Conservation (phyloP, 495 filamentous ascomycete species). For the Penicillium atrosanguineum region DNA sequence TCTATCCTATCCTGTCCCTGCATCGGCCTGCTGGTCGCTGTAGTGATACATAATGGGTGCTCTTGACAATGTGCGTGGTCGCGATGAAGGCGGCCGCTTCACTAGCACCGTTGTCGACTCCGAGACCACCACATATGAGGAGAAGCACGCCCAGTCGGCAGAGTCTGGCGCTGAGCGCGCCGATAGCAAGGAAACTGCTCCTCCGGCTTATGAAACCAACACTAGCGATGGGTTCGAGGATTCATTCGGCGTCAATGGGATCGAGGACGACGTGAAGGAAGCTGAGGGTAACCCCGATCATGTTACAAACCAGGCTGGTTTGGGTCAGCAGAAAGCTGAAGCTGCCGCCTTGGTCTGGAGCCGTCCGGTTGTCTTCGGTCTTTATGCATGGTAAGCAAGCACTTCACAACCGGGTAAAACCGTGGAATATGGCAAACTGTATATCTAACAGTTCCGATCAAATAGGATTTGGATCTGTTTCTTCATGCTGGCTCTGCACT, state of each 20-base stretch:
- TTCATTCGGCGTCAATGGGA: slow-evolving; percentile 10
- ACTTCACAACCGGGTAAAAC: background rate
- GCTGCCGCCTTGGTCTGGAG: slow-evolving; percentile 44
- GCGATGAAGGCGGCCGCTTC: slow-evolving; percentile 6
- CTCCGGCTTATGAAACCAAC: background rate
- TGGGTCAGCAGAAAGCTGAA: slow-evolving; percentile 43
- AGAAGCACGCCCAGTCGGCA: slow-evolving; percentile 2
- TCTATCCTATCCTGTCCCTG: background rate
- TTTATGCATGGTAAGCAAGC: slow-evolving; percentile 38
- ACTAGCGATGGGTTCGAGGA: background rate
- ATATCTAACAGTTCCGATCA: background rate
- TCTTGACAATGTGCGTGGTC: background rate
- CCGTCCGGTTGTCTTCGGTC: slow-evolving; percentile 26
- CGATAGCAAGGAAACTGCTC: background rate
- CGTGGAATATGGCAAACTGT: background rate
- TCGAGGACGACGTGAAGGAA: slow-evolving; percentile 27
- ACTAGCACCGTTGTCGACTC: slow-evolving; percentile 3
- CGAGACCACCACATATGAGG: background rate
- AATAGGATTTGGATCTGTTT: slow-evolving; percentile 43
- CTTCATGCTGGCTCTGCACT: slow-evolving; percentile 43
- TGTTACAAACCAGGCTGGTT: slow-evolving; percentile 26
- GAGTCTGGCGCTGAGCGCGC: background rate
- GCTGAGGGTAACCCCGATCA: slow-evolving; percentile 16
- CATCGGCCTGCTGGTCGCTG: background rate
- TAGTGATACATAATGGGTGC: background rate